Base-by-base conservation (phyloP, 768 basidiomycete genomes). In the Tylopilus sp. region DNA sequence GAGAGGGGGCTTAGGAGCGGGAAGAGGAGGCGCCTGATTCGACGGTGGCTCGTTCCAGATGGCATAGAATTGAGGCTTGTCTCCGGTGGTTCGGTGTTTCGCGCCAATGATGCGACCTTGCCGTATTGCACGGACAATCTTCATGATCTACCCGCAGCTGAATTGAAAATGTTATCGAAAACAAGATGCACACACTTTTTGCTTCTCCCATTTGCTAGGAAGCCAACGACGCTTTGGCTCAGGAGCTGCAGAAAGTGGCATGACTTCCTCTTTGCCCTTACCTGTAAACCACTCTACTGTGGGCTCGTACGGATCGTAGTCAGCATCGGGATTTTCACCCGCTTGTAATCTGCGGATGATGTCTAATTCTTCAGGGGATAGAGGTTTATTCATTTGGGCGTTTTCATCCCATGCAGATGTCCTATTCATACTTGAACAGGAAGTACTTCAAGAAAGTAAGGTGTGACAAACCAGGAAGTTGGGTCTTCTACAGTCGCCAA, bases 201-300 rank as follows among this genome's bases (percentile, higher is more conserved):
- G 86, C 72, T 97, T 98, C 74, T 98, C 97, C 97, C 97, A 99
- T 76, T 95, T 98, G 73, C 92, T 96, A 14, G 95, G 92, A 13
- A 98, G 81, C 86, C 95, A 99, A 43, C 97, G 82, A 49, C 92
- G 82, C 73, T 99, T 99, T 19, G 97, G 97, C 68, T 98, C 94
- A 3, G 94, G 92, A 25, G 89, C 89, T 28, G 85, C 84, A 12
- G 87, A 90, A 14, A 99, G 71, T 22, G 97, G 97, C 93, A 94
- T 98, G 21, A 87, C 73, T 73, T 95, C 92, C 65, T 97, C 91
- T 65, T 92, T 94, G 13, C 93, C 93, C 71, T 92, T 89, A 4
- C 92, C 92, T 12, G 96, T 96, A 70, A 98, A 99, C 92, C 94
- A 98, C 68, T 98, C 95, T 3, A 87, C 83, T 42, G 85, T 97